Conservation (phyloP, 1,284 basidiomycete genomes). For the Ceratobasidium sp. region DNA sequence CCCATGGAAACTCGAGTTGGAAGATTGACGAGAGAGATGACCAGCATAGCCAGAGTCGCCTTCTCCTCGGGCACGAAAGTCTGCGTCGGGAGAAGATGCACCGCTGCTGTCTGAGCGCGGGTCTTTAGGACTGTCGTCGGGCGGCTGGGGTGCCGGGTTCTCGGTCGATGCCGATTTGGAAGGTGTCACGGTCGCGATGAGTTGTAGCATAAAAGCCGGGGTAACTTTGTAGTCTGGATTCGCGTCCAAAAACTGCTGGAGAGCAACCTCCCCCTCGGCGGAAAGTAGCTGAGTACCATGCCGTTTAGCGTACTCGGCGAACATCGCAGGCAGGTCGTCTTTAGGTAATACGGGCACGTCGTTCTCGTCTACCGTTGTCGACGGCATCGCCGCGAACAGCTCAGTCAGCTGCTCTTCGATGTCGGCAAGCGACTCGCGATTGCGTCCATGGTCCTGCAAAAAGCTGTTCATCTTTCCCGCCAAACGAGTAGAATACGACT, state of each 20-base stretch:
- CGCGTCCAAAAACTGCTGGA: constrained; percentile 61
- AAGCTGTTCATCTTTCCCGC: constrained; percentile 7
- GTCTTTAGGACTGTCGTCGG: constrained; percentile 45
- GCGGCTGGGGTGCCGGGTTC: constrained; percentile 53
- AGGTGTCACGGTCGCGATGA: constrained; percentile 66
- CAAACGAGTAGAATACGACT: background rate
- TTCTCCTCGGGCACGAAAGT: constrained; percentile 54
- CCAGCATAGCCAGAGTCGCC: constrained; percentile 55
- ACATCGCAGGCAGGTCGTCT: constrained; percentile 69
- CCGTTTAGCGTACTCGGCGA: constrained; percentile 64
- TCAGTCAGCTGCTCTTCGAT: constrained; percentile 70
- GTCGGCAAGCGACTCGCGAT: constrained; percentile 62
- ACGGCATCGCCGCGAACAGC: constrained; percentile 69
- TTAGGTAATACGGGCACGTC: constrained; percentile 70
- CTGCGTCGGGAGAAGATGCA: constrained; percentile 43
- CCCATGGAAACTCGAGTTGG: constrained; percentile 42
- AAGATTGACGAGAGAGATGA: constrained; percentile 8
- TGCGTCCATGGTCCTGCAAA: constrained; percentile 44
- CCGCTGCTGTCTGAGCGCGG: constrained; percentile 45
- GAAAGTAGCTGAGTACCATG: constrained; percentile 66
- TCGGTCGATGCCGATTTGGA: constrained; percentile 14
- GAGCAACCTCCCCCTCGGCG: constrained; percentile 63
- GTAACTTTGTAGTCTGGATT: constrained; percentile 73
- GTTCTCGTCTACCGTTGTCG: constrained; percentile 61
- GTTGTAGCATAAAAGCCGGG: constrained; percentile 66